phyloP scores from a whole-genome alignment of 108 stramenopile genomes.

The Cyclotella cryptica region DNA sequence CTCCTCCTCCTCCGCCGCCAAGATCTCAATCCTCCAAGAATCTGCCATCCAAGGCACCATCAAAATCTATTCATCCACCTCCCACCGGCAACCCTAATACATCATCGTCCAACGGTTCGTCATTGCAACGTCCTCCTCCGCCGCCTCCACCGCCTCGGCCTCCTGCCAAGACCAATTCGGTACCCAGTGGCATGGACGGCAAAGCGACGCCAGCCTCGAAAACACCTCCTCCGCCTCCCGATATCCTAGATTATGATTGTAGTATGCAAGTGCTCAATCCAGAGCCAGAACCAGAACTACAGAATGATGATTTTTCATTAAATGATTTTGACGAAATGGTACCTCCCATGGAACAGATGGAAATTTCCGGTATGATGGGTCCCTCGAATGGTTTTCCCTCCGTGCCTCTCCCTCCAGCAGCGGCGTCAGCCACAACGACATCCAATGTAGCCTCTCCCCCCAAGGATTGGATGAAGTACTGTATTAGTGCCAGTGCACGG shows the following conservation, averaged over 20 bases:
- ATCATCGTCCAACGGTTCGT: not conserved
- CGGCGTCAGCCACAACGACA: not conserved
- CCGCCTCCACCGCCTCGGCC: constrained; percentile 6
- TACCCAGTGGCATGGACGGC: not conserved
- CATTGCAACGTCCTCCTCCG: constrained; percentile 11
- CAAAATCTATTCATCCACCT: not conserved
- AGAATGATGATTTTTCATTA: not conserved
- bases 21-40: constrained; percentile 10
- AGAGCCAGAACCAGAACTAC: constrained; percentile 11
- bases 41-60: not conserved
- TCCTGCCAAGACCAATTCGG: not conserved
- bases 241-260: constrained; percentile 6
- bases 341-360: constrained; percentile 13
- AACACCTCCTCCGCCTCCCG: not conserved
- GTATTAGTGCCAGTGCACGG: not conserved
- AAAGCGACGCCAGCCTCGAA: not conserved
- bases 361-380: not conserved
- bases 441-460: not conserved
- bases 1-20: constrained; percentile 9
- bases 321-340: constrained; percentile 11
- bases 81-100: not conserved
- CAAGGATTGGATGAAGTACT: constrained; percentile 16
- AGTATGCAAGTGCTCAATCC: constrained; percentile 16
- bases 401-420: not conserved
- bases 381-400: not conserved